Percentiles rank a stretch among this genome's conserved stretches.
Conservation (phyloP, 306 rosid genomes). For the Lupinus albus region DNA sequence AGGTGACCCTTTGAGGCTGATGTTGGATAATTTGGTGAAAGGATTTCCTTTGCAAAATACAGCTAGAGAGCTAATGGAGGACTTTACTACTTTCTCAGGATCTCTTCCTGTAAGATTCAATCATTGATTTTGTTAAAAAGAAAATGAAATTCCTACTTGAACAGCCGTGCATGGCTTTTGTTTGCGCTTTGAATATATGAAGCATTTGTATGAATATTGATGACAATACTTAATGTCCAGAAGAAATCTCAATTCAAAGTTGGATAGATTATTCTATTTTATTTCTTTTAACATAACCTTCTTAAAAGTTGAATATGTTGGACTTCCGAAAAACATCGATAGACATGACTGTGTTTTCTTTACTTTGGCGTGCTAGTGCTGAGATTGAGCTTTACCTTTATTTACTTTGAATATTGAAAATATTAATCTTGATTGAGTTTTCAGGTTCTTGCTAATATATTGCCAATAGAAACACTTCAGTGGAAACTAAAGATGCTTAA, state of each 20-base stretch:
- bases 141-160: slow-evolving; percentile 7
- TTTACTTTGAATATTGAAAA: slow-evolving; percentile 37
- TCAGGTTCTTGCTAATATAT: slow-evolving; percentile 77
- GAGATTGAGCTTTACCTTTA: slow-evolving; percentile 36
- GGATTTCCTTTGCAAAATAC: slow-evolving; percentile 59
- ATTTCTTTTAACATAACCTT: slow-evolving; percentile 21
- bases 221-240: slow-evolving; percentile 28
- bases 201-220: slow-evolving; percentile 14
- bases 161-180: slow-evolving; percentile 24
- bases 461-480: slow-evolving; percentile 75
- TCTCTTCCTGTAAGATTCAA: slow-evolving; percentile 67
- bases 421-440: slow-evolving; percentile 40
- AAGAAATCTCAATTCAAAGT: slow-evolving; percentile 34
- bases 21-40: slow-evolving; percentile 52
- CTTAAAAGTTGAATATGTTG: slow-evolving; percentile 17
- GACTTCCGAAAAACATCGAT: slow-evolving; percentile 18
- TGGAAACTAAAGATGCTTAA: slow-evolving; percentile 82
- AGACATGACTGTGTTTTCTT: background rate
- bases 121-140: background rate
- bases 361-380: background rate
- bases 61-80: slow-evolving; percentile 58
- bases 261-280: slow-evolving; percentile 14
- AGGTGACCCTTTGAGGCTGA: slow-evolving; percentile 60
- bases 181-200: slow-evolving; percentile 23
- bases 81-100: slow-evolving; percentile 55